Percentiles rank a stretch among this genome's conserved stretches.
Conservation (phyloP, 352 stramenopile species). For the Peronosclerospora sorghi region DNA sequence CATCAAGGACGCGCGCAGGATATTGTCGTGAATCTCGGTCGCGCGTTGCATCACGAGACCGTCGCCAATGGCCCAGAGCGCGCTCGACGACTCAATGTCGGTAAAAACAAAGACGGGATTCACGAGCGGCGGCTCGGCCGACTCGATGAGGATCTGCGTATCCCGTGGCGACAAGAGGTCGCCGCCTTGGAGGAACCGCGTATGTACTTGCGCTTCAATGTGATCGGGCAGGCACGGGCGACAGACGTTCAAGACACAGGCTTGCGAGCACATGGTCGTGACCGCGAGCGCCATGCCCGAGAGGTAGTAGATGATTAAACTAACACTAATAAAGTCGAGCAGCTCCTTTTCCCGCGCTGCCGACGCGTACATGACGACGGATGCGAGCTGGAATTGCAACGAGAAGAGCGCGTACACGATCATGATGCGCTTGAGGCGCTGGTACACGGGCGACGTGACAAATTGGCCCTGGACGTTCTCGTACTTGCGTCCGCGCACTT, state of each 20-base stretch:
- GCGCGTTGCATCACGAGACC: conserved; percentile 36
- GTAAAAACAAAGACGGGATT: conserved; percentile 59
- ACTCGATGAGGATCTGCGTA: conserved; percentile 17
- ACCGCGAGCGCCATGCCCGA: conserved; percentile 27
- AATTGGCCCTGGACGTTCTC: conserved; percentile 59
- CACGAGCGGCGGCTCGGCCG: conserved; percentile 23
- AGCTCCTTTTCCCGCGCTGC: conserved; percentile 15
- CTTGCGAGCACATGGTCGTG: conserved; percentile 38
- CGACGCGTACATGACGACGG: conserved; percentile 29
- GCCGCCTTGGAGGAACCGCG: conserved; percentile 23
- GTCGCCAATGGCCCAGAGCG: conserved; percentile 30
- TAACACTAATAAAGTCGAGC: conserved; percentile 26
- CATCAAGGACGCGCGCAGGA: conserved; percentile 29
- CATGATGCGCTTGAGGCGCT: conserved; percentile 56
- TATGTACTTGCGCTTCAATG: conserved; percentile 31
- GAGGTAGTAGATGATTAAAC: conserved; percentile 9
- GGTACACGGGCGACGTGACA: conserved; percentile 52
- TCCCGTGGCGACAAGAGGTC: conserved; percentile 24
- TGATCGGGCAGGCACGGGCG: conserved; percentile 31
- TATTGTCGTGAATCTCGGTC: conserved; percentile 44
- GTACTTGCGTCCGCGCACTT: conserved; percentile 38
- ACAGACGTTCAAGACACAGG: conserved; percentile 25
- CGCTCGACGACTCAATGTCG: conserved; percentile 52
- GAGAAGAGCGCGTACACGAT: conserved; percentile 49
- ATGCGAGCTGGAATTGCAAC: conserved; percentile 42